phyloP scores from a whole-genome alignment of 2,329 filamentous ascomycete genomes.

The Aspergillus sp. region DNA sequence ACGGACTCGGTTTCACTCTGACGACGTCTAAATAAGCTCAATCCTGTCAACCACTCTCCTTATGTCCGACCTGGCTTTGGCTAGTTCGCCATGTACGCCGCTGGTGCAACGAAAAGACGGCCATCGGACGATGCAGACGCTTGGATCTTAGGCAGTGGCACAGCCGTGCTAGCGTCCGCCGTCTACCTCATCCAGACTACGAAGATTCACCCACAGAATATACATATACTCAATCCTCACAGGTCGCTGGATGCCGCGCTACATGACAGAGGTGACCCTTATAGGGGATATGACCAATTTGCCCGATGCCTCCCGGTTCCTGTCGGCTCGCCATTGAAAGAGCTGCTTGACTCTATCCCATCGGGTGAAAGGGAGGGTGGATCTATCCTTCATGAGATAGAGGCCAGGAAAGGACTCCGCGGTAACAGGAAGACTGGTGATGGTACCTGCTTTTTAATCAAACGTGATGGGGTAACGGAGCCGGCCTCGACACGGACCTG shows the following conservation, averaged over 20 bases:
- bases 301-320: conserved; percentile 17
- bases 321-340: conserved; percentile 7
- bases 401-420: not conserved
- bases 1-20: too few relatives aligned
- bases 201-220: too few relatives aligned
- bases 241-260: conserved; percentile 5
- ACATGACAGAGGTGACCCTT: conserved; percentile 8
- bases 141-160: too few relatives aligned
- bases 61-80: too few relatives aligned
- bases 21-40: too few relatives aligned
- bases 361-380: not conserved
- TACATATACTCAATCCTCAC: not conserved
- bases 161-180: too few relatives aligned
- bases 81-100: too few relatives aligned
- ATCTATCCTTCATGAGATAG: not conserved
- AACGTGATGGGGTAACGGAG: not conserved
- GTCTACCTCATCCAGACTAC: too few relatives aligned
- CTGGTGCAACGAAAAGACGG: too few relatives aligned
- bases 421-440: not conserved
- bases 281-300: conserved; percentile 17
- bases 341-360: conserved; percentile 13
- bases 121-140: too few relatives aligned
- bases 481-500: not conserved
- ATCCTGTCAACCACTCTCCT: too few relatives aligned
- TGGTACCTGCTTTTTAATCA: not conserved